These are phyloP conservation scores for Helenozyma rhizophorensis DNA, from an alignment of 805 yeast genomes.

Conservation along the genomic window DNA sequence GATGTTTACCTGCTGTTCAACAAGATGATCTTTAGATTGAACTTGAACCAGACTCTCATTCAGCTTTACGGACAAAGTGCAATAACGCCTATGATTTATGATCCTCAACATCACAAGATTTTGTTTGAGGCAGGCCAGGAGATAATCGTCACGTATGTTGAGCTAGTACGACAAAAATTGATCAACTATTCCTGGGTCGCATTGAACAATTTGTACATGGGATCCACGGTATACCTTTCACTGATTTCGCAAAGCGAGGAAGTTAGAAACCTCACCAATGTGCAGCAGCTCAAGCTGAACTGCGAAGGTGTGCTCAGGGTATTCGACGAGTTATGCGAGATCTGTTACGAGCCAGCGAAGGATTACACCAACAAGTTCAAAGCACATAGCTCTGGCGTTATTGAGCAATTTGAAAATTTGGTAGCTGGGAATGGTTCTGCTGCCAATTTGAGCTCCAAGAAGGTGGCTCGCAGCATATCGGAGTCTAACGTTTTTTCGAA, in stretches of 20 bases:
- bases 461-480: too few relatives aligned
- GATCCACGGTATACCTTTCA: conserved; percentile 7
- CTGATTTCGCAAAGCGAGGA: conserved; percentile 6
- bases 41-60: conserved; percentile 9
- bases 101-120: conserved; percentile 3
- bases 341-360: conserved; percentile 2
- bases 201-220: conserved; percentile 11
- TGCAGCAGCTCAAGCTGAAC: background rate
- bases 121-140: conserved; percentile 9
- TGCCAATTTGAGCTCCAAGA: too few relatives aligned
- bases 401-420: too few relatives aligned
- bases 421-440: too few relatives aligned
- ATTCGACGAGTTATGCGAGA: conserved; percentile 2
- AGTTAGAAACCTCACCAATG: background rate
- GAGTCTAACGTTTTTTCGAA: too few relatives aligned
- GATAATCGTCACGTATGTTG: conserved; percentile 10
- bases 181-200: conserved; percentile 17
- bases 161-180: conserved; percentile 2
- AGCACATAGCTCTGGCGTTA: too few relatives aligned
- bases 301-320: background rate
- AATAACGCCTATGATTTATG: conserved; percentile 7
- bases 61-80: conserved; percentile 9
- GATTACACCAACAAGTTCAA: conserved; percentile 1
- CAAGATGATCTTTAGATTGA: conserved; percentile 7
- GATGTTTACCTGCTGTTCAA: conserved; percentile 1